Conservation (phyloP, 2,329 filamentous ascomycete species). For the Setomelanomma holmii region DNA sequence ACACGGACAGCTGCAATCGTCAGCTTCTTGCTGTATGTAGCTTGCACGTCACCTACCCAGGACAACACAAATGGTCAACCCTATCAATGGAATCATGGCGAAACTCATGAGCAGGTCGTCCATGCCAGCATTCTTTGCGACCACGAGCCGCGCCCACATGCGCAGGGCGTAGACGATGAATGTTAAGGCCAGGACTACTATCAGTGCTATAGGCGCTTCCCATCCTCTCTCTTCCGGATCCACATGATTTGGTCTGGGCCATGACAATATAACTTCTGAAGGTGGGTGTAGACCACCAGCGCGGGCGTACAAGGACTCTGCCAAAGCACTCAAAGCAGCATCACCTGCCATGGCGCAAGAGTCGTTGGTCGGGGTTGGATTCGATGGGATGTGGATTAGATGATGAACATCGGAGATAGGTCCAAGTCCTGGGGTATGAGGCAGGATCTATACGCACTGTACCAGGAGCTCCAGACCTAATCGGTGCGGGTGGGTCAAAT, state of each 20-base stretch:
- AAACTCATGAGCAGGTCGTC: slow-evolving; percentile 57
- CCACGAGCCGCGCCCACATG: slow-evolving; percentile 55
- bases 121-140: slow-evolving; percentile 55
- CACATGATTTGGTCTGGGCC: slow-evolving; percentile 58
- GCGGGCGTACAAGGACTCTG: slow-evolving; percentile 24
- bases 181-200: slow-evolving; percentile 50
- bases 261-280: slow-evolving; percentile 50
- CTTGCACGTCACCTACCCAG: slow-evolving; percentile 26
- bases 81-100: slow-evolving; percentile 50
- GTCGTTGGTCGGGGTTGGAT: neutral
- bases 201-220: slow-evolving; percentile 51
- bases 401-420: slow-evolving; percentile 1
- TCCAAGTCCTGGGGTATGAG: slow-evolving; percentile 1
- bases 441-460: slow-evolving; percentile 16
- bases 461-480: slow-evolving; percentile 6
- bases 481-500: slow-evolving; percentile 16
- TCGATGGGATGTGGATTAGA: neutral
- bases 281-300: slow-evolving; percentile 47
- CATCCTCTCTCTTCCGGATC: slow-evolving; percentile 56
- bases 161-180: slow-evolving; percentile 52
- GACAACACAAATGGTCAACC: slow-evolving; percentile 35
- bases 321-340: slow-evolving; percentile 4
- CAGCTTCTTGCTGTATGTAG: slow-evolving; percentile 11
- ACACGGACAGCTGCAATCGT: slow-evolving; percentile 24
- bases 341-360: slow-evolving; percentile 10